These are phyloP conservation scores for Populus euphratica DNA, from an alignment of 345 rosid genomes.

Conservation along the genomic window DNA sequence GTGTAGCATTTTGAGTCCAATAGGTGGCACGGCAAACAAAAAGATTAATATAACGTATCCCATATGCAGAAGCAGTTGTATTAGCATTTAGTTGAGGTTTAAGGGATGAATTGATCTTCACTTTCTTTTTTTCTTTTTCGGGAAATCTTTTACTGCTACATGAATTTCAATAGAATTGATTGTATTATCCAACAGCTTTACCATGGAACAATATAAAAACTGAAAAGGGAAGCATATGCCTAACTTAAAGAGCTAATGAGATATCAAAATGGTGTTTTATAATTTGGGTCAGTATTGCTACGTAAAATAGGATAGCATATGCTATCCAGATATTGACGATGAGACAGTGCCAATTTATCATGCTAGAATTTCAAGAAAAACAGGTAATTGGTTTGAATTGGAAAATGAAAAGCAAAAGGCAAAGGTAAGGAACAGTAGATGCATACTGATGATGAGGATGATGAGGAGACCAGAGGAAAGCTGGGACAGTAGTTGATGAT, in stretches of 20 bases:
- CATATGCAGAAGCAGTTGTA: background rate
- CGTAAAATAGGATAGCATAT: too few species aligned
- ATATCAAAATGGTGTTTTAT: too few species aligned
- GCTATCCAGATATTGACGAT: too few species aligned
- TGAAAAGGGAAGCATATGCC: background rate
- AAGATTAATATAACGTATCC: background rate
- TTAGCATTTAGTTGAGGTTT: background rate
- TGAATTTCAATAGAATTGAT: background rate
- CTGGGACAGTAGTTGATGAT: conserved; percentile 47
- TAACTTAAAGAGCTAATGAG: background rate
- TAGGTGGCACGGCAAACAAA: too few species aligned
- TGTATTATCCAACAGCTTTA: background rate
- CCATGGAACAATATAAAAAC: background rate
- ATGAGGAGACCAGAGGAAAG: conserved; percentile 82
- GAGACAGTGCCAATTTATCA: background rate
- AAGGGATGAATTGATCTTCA: background rate
- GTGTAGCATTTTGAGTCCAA: too few species aligned
- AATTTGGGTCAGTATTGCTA: too few species aligned
- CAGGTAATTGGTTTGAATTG: background rate
- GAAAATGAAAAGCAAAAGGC: background rate
- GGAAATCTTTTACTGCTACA: background rate
- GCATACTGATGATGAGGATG: conserved; percentile 25
- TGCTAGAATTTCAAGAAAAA: background rate
- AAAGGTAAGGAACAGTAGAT: background rate
- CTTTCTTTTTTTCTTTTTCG: too few species aligned